A percentile compares a stretch with the other conserved stretches of the same genome.
Conservation (phyloP, 2,329 filamentous ascomycete genomes). For the Ceratocystis variospora region DNA sequence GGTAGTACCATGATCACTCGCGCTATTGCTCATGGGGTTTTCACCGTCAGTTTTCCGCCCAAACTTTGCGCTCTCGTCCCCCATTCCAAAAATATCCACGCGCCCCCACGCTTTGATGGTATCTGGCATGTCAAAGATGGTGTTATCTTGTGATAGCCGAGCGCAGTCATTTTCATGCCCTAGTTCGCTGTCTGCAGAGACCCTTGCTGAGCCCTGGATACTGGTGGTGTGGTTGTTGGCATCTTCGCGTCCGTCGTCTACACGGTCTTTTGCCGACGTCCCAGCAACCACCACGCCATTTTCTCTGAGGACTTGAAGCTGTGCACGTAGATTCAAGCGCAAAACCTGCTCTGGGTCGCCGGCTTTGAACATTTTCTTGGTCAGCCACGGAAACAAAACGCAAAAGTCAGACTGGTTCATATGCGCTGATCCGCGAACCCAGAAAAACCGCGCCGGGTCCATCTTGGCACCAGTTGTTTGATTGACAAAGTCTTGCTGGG, state of each 20-base stretch:
- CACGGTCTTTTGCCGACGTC: constrained; percentile 36
- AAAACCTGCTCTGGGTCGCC: constrained; percentile 45
- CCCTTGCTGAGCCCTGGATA: constrained; percentile 9
- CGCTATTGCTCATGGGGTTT: not conserved
- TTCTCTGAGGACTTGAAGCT: constrained; percentile 41
- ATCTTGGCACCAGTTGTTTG: constrained; percentile 23
- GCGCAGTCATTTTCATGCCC: constrained; percentile 17
- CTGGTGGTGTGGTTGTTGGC: constrained; percentile 9
- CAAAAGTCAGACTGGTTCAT: constrained; percentile 76
- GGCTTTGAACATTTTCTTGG: constrained; percentile 42
- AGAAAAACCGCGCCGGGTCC: constrained; percentile 55
- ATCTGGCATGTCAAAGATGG: constrained; percentile 35
- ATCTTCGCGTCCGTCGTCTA: constrained; percentile 30
- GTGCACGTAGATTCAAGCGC: constrained; percentile 44
- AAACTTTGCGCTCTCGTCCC: constrained; percentile 17
- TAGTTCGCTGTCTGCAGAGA: not conserved
- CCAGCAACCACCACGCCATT: constrained; percentile 37
- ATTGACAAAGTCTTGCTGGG: constrained; percentile 27
- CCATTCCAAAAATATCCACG: constrained; percentile 16
- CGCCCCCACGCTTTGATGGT: constrained; percentile 11
- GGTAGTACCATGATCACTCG: not conserved
- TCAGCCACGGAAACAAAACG: constrained; percentile 61
- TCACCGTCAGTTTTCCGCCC: constrained; percentile 13
- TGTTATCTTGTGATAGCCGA: constrained; percentile 30
- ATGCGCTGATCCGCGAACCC: constrained; percentile 59